phyloP scores from a whole-genome alignment of 805 yeast species.

The Yarrowia divulgata region DNA sequence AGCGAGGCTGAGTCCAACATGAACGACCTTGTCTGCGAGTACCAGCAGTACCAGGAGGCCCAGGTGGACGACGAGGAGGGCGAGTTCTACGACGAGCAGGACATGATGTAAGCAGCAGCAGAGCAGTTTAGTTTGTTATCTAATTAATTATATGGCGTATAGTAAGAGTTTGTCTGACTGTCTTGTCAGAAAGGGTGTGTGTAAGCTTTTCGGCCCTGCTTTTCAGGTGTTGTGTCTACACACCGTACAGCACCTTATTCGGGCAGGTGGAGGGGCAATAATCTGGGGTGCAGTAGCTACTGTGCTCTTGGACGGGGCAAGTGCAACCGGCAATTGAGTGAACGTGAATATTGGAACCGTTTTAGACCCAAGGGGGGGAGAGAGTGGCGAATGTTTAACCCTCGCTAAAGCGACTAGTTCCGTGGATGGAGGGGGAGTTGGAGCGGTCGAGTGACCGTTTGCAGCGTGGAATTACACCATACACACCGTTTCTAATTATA shows the following conservation, averaged over 20 bases:
- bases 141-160: constrained; percentile 35
- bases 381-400: neutral
- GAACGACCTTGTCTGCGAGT: constrained; percentile 86
- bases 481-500: no score
- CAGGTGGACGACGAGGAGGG: constrained; percentile 71
- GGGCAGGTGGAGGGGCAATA: neutral
- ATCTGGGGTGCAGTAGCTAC: neutral
- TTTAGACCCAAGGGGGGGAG: neutral
- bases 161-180: neutral
- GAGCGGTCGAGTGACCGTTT: neutral
- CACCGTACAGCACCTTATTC: no score
- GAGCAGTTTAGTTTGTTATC: constrained; percentile 32
- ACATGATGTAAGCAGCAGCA: constrained; percentile 22
- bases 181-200: neutral
- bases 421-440: neutral
- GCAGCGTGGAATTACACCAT: no score
- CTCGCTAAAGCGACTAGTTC: neutral
- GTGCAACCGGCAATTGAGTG: neutral
- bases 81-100: constrained; percentile 39
- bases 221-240: neutral
- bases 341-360: neutral
- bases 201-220: neutral
- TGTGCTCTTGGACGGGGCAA: neutral
- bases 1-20: constrained; percentile 92
- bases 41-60: constrained; percentile 92